Evolutionary conservation across 202 grass and related monocot species (phyloP).

Genomic region (Setaria viridis): DNA sequence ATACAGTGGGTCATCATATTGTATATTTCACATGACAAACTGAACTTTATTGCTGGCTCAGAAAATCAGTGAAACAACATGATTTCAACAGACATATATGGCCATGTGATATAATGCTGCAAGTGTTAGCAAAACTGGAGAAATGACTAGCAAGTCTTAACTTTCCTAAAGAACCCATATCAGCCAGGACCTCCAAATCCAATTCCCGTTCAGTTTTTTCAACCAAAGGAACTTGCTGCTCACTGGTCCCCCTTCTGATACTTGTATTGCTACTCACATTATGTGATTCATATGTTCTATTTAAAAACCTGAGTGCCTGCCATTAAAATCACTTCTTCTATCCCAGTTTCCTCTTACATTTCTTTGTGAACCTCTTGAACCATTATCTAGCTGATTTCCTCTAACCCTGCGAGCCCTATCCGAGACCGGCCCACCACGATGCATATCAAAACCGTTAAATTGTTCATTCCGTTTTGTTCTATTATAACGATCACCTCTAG

Average conservation of each 20-base stretch:
- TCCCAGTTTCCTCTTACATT: slow-evolving; percentile 49
- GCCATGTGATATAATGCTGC: neutral
- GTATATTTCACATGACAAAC: neutral
- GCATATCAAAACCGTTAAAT: slow-evolving; percentile 36
- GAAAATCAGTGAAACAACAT: slow-evolving; percentile 10
- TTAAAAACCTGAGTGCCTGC: slow-evolving; percentile 9
- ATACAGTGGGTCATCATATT: neutral
- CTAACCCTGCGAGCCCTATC: slow-evolving; percentile 15
- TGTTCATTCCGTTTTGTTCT: slow-evolving; percentile 32
- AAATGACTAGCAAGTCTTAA: slow-evolving; percentile 5
- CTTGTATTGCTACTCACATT: neutral
- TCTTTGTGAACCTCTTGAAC: slow-evolving; percentile 58
- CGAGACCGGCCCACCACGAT: neutral
- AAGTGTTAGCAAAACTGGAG: neutral
- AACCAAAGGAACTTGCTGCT: slow-evolving; percentile 7
- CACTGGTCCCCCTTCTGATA: neutral
- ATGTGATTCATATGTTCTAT: slow-evolving; percentile 30
- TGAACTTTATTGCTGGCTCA: slow-evolving; percentile 13
- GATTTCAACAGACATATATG: slow-evolving; percentile 23
- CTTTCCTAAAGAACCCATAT: slow-evolving; percentile 17
- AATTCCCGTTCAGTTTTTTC: slow-evolving; percentile 10
- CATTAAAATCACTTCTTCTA: slow-evolving; percentile 27
- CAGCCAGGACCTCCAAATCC: neutral
- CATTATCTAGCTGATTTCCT: slow-evolving; percentile 41
- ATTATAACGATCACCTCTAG: slow-evolving; percentile 35